Percentiles rank a stretch among this genome's conserved stretches.
Conservation (phyloP, 1,284 basidiomycete genomes). For the Cutaneotrichosporon sp. region DNA sequence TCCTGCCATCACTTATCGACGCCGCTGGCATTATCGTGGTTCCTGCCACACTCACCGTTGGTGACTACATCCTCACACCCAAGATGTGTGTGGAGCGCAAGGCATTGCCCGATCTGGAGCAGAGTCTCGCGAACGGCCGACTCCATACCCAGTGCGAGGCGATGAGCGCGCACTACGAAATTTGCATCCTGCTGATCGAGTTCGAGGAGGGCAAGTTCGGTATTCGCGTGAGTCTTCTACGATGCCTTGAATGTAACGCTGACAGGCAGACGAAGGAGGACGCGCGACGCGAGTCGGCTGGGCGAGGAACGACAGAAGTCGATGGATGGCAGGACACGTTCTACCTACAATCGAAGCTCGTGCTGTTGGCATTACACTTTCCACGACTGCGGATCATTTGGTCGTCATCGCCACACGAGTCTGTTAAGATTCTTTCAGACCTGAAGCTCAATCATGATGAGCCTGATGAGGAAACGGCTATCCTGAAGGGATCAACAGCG, state of each 20-base stretch:
- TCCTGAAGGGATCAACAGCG: slow-evolving; percentile 65
- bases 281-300: slow-evolving; percentile 59
- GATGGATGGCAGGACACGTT: slow-evolving; percentile 50
- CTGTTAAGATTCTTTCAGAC: slow-evolving; percentile 87
- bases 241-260: slow-evolving; percentile 58
- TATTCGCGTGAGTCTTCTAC: slow-evolving; percentile 66
- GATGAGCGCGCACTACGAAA: slow-evolving; percentile 95
- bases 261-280: slow-evolving; percentile 51
- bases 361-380: slow-evolving; percentile 83
- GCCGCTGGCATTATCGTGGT: slow-evolving; percentile 76
- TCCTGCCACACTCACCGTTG: slow-evolving; percentile 88
- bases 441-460: slow-evolving; percentile 81
- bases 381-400: slow-evolving; percentile 91
- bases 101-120: slow-evolving; percentile 84
- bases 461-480: slow-evolving; percentile 73
- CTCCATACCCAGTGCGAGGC: slow-evolving; percentile 97
- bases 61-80: slow-evolving; percentile 93
- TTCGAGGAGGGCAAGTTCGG: slow-evolving; percentile 98
- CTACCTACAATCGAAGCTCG: slow-evolving; percentile 82
- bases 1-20: slow-evolving; percentile 85
- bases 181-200: slow-evolving; percentile 92
- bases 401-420: slow-evolving; percentile 93
- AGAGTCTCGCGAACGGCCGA: slow-evolving; percentile 88
- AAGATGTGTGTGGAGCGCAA: slow-evolving; percentile 97
- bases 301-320: slow-evolving; percentile 55